Percentiles rank a stretch among this genome's conserved stretches.
These are phyloP conservation scores for Ganoderma lucidum DNA, from an alignment of 1,284 basidiomycete genomes.

Conservation along the genomic window DNA sequence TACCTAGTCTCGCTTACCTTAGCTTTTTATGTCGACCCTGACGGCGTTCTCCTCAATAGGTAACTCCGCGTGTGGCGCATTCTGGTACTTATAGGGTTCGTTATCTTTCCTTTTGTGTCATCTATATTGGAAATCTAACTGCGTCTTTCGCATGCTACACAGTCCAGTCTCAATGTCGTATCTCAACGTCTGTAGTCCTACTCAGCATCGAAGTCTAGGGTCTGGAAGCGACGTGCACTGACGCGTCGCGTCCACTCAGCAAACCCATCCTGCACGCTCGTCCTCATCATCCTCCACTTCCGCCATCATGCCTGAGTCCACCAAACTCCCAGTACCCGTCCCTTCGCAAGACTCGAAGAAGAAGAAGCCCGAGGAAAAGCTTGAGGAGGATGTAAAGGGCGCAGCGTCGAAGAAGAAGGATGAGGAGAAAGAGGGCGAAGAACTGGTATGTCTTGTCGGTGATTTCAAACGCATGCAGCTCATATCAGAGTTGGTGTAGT, in stretches of 20 bases:
- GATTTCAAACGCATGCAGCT: neutral
- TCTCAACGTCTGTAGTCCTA: too few species aligned
- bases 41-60: too few species aligned
- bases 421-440: conserved; percentile 76
- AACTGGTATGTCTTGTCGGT: conserved; percentile 68
- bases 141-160: too few species aligned
- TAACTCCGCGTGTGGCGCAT: too few species aligned
- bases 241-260: conserved; percentile 34
- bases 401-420: conserved; percentile 53
- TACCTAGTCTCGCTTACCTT: too few species aligned
- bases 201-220: too few species aligned
- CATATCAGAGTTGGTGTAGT: conserved; percentile 53
- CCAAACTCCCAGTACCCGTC: conserved; percentile 65
- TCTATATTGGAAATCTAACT: too few species aligned
- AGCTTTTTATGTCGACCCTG: too few species aligned
- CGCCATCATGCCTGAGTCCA: conserved; percentile 60
- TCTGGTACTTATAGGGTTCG: too few species aligned
- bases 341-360: conserved; percentile 78
- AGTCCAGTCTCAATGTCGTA: too few species aligned
- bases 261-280: conserved; percentile 15
- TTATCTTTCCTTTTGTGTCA: too few species aligned
- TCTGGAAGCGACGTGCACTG: conserved; percentile 27
- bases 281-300: conserved; percentile 14
- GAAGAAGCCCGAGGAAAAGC: conserved; percentile 58
- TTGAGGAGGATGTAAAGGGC: conserved; percentile 47